Evolutionary conservation across 768 basidiomycete species (phyloP).

Genomic region (Hygrocybe coccinea): DNA sequence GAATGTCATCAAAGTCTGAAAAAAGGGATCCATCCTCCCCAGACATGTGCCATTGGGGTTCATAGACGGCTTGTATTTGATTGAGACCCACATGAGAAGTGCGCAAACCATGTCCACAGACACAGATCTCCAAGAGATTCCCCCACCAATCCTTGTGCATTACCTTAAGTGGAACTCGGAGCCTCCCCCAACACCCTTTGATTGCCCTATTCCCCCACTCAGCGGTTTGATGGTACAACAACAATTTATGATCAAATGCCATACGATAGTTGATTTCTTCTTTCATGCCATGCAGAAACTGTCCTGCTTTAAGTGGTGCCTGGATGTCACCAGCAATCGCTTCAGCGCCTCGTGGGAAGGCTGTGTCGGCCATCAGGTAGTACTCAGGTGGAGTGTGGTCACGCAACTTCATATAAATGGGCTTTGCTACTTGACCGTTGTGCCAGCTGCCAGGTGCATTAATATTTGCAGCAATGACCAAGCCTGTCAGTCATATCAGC

Average conservation of each 20-base stretch:
- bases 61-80: conserved; percentile 40
- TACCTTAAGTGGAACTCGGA: conserved; percentile 39
- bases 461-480: conserved; percentile 29
- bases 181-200: conserved; percentile 43
- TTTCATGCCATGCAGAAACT: conserved; percentile 14
- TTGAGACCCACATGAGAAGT: conserved; percentile 34
- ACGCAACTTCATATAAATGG: conserved; percentile 28
- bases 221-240: conserved; percentile 44
- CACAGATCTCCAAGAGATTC: conserved; percentile 34
- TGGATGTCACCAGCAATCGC: conserved; percentile 22
- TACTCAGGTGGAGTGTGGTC: conserved; percentile 28
- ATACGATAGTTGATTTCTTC: conserved; percentile 20
- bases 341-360: conserved; percentile 32
- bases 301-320: conserved; percentile 36
- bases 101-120: conserved; percentile 33
- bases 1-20: conserved; percentile 33
- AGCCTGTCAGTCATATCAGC: conserved; percentile 21
- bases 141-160: conserved; percentile 19
- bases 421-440: conserved; percentile 37
- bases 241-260: conserved; percentile 33
- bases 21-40: conserved; percentile 31
- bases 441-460: conserved; percentile 44
- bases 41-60: conserved; percentile 30
- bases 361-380: conserved; percentile 39
- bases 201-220: conserved; percentile 48